phyloP scores from a whole-genome alignment of 768 basidiomycete species.

The Mycena maculata region DNA sequence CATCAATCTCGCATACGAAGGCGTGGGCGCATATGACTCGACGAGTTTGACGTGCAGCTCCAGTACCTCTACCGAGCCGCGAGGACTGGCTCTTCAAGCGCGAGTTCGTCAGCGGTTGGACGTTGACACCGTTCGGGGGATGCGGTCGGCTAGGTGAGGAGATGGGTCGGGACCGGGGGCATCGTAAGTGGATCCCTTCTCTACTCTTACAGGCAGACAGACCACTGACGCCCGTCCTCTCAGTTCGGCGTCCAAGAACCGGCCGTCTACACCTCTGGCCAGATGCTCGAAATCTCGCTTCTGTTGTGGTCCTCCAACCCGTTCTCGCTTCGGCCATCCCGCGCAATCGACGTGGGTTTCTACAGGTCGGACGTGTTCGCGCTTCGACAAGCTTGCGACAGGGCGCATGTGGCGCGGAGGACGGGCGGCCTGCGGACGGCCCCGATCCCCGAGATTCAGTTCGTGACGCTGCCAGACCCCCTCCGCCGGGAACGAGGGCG shows the following conservation, averaged over 20 bases:
- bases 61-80: slow-evolving; percentile 25
- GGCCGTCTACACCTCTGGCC: slow-evolving; percentile 21
- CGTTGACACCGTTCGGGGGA: slow-evolving; percentile 25
- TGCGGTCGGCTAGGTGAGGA: slow-evolving; percentile 21
- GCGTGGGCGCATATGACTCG: slow-evolving; percentile 16
- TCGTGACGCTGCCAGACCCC: slow-evolving; percentile 17
- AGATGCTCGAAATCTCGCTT: slow-evolving; percentile 14
- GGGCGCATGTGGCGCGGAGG: slow-evolving; percentile 26
- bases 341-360: slow-evolving; percentile 24
- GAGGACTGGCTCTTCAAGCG: slow-evolving; percentile 31
- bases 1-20: slow-evolving; percentile 18
- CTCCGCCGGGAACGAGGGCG: neutral
- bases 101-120: slow-evolving; percentile 28
- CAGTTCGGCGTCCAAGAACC: slow-evolving; percentile 17
- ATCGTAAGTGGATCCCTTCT: neutral
- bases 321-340: slow-evolving; percentile 14
- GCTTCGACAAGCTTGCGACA: neutral
- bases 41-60: slow-evolving; percentile 25
- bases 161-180: slow-evolving; percentile 22
- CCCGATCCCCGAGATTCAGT: neutral
- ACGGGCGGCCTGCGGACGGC: slow-evolving; percentile 22
- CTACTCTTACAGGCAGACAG: neutral
- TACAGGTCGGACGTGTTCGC: slow-evolving; percentile 26
- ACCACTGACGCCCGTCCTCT: no score
- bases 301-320: slow-evolving; percentile 15